A percentile compares a stretch with the other conserved stretches of the same genome.
phyloP scores from a whole-genome alignment of 495 filamentous ascomycete genomes.

The Astrothelium macrocarpum region DNA sequence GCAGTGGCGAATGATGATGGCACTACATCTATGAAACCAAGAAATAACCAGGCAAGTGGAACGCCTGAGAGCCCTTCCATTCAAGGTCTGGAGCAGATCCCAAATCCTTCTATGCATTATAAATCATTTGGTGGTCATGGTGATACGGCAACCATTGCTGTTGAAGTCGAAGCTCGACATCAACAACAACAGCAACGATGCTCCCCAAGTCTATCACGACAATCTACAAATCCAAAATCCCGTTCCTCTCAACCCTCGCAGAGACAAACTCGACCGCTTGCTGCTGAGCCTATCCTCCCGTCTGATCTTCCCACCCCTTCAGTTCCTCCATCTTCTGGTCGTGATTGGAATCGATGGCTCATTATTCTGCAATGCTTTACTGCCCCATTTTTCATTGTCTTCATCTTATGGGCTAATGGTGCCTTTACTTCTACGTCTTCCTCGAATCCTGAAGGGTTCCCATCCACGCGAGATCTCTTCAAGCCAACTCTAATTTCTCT shows the following conservation, averaged over 20 bases:
- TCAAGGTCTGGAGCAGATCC: not conserved
- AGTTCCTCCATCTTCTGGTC: not conserved
- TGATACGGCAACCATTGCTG: conserved; percentile 10
- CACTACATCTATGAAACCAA: not conserved
- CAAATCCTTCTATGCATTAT: not conserved
- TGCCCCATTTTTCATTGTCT: conserved; percentile 71
- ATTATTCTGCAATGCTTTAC: conserved; percentile 75
- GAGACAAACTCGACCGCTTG: not conserved
- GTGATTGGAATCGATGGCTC: conserved; percentile 84
- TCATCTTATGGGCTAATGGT: conserved; percentile 67
- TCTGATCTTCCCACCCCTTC: not conserved
- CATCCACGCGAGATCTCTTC: conserved; percentile 39
- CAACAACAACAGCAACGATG: conserved; percentile 16
- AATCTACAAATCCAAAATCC: not conserved
- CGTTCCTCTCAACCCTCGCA: not conserved
- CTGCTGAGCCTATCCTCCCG: not conserved
- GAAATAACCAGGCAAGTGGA: not conserved
- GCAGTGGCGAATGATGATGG: not conserved
- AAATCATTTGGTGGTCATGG: conserved; percentile 5
- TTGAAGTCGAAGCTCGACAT: conserved; percentile 22
- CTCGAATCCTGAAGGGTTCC: conserved; percentile 37
- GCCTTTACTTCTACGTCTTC: conserved; percentile 18
- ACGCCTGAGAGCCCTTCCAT: not conserved
- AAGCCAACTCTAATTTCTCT: conserved; percentile 59
- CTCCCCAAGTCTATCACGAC: not conserved